phyloP scores from a whole-genome alignment of 2,329 filamentous ascomycete genomes.

The Ilyonectria sp. region DNA sequence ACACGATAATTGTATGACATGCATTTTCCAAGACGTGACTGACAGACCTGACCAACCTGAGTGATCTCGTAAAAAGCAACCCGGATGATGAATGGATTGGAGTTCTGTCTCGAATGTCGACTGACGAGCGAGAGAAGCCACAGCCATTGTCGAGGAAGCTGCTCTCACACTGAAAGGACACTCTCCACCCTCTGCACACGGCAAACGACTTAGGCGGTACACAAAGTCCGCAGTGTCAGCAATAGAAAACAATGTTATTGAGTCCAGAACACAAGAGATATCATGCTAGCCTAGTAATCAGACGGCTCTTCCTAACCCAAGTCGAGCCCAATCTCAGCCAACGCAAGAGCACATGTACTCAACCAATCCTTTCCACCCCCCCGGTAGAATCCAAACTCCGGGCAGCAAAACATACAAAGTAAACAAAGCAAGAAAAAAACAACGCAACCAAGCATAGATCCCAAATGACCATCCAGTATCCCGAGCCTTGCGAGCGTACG shows the following conservation, averaged over 20 bases:
- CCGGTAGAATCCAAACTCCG: slow-evolving; percentile 49
- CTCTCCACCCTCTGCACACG: too few species aligned
- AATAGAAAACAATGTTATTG: slow-evolving; percentile 29
- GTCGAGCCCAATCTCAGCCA: slow-evolving; percentile 24
- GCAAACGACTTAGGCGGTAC: neutral
- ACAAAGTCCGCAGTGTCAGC: slow-evolving; percentile 14
- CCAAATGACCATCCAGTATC: slow-evolving; percentile 42
- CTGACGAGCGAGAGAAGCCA: neutral
- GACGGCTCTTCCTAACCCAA: slow-evolving; percentile 30
- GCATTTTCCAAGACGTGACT: neutral
- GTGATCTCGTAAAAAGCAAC: neutral
- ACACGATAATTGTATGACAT: neutral
- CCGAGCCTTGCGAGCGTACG: slow-evolving; percentile 44
- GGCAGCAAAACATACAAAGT: slow-evolving; percentile 38
- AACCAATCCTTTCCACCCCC: slow-evolving; percentile 36
- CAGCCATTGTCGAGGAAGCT: neutral
- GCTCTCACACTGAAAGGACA: neutral
- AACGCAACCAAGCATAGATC: slow-evolving; percentile 41
- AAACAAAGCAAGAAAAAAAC: slow-evolving; percentile 27
- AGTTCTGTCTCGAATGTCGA: neutral
- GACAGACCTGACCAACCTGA: neutral
- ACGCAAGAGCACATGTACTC: slow-evolving; percentile 26
- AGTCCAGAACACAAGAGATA: slow-evolving; percentile 35
- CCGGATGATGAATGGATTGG: neutral
- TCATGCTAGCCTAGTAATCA: slow-evolving; percentile 33